phyloP scores from a whole-genome alignment of 2,329 filamentous ascomycete genomes.

The Paracorniculantispora psalliotae region DNA sequence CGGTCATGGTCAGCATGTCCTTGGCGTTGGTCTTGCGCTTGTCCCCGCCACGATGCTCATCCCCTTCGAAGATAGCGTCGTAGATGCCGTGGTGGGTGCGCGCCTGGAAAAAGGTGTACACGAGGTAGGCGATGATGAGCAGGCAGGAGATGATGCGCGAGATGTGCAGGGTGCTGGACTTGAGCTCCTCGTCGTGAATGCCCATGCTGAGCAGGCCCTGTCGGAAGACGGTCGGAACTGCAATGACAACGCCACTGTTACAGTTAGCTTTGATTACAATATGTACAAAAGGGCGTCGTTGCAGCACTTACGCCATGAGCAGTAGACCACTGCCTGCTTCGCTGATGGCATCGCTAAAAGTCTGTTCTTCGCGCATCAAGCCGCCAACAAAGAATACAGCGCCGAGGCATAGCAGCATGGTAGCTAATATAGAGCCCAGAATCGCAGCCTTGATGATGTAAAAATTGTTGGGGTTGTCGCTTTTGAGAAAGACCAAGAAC shows the following conservation, averaged over 20 bases:
- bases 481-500: constrained; percentile 67
- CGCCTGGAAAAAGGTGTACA: constrained; percentile 70
- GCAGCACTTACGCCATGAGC: constrained; percentile 69
- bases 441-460: constrained; percentile 81
- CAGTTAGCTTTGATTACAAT: constrained; percentile 14
- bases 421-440: constrained; percentile 76
- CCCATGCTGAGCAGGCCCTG: constrained; percentile 34
- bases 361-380: constrained; percentile 59
- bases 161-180: constrained; percentile 54
- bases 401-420: constrained; percentile 74
- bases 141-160: constrained; percentile 68
- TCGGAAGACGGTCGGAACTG: constrained; percentile 53
- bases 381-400: constrained; percentile 77
- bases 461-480: constrained; percentile 39
- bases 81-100: constrained; percentile 73
- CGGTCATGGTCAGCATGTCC: constrained; percentile 68
- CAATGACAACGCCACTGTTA: constrained; percentile 30
- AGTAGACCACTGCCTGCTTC: constrained; percentile 75
- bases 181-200: constrained; percentile 35
- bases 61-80: constrained; percentile 65
- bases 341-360: constrained; percentile 69
- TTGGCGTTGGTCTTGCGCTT: constrained; percentile 54
- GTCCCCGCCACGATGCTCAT: constrained; percentile 64
- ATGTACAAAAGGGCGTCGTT: too few species aligned
- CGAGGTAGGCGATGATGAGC: constrained; percentile 61